Evolutionary conservation across 2,329 filamentous ascomycete species (phyloP), one percentile per base, ranked within the genome.

Genomic region (Fusarium succisae): DNA sequence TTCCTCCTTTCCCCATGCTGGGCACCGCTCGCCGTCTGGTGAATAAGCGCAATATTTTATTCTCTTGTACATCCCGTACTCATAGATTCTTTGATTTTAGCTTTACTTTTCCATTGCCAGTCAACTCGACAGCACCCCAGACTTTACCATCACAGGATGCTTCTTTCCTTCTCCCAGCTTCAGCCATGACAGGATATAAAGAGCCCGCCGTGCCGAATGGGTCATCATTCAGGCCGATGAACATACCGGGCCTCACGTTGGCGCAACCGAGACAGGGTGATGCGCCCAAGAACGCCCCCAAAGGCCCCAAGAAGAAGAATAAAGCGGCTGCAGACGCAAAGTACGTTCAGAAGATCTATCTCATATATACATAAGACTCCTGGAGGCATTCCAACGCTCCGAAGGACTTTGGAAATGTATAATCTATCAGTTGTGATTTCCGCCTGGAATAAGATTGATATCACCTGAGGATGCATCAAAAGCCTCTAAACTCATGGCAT

Each of bases 221-320:
- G 24, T 22, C 41, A 4, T 26, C 41, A 17, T 30, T 38, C 30
- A 38, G 32, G 20, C 39, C 55, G 3, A 54, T 69, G 24, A 53
- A 48, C n/a, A 76, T 76, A 71, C 73, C 73, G 3, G 73, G 73
- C 15, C 73, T 76, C 38, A 76, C 73, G 8, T 41, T 76, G 14
- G 63, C 44, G 13, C 70, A 76, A 20, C 24, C 53, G 30, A 50
- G 71, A 28, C 20, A 45, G 41, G 26, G 22, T 8, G 24, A 32
- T 13, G 41, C 63, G 30, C 60, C 41, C 15, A 43, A 44, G 45
- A 24, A 64, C 51, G 50, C 70, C 32, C 47, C 62, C 48, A 56
- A 41, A 12, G 45, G 55, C 17, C 54, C 68, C 11, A 44, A 32
- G 32, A 55, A 37, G 26, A 37, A 55, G 51, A n/a, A 8, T 13